Base-by-base conservation (phyloP, 2,329 filamentous ascomycete species). In the Ophiostoma sp. region DNA sequence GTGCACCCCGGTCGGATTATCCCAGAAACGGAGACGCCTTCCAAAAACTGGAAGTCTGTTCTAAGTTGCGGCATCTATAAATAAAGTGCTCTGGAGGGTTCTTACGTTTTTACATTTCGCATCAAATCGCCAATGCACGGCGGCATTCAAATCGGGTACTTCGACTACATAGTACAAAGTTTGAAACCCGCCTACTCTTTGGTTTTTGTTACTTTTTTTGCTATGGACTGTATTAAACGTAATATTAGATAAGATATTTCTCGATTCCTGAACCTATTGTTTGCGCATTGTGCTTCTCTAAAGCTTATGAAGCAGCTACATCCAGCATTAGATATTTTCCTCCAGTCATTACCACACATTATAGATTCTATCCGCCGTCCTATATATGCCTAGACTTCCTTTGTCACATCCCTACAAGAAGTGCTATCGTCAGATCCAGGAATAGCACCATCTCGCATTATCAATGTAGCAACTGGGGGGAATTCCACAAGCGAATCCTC, bases 401-500 rank as follows among this genome's bases (percentile, higher is more conserved):
- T 52, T 1, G 31, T 35, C 17, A 62, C 64, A 7, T 70, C 68
- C 23, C 68, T 64, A 0, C 66, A 70, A 1, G 67, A 57, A 1
- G 67, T 66, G 33, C 69, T 70, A 4, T 57, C 69, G 4, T 54
- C 69, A 4, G 66, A 68, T 17, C 66, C 69, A 5, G 35, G 20
- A 17, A 54, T 35, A 4, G 64, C 17, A 5, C 69, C 69, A 0
- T 70, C 66, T 31, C 1, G 27, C 36, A 65, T 27, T 1, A 57
- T 33, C 0, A 4, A 27, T 17, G 20, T n/a, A 27, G 6, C 4
- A 5, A 64, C 7, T 1, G 27, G 39, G 0, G 69, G 69, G 17
- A 71, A 71, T 65, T 68, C 44, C 4, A 71, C 70, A 1, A 68
- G 62, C n/a, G 48, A 36, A 39, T 72, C 68, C n/a, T 62, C 67